Evolutionary conservation across 768 basidiomycete species (phyloP), one percentile per base, ranked within the genome.

Genomic region (Lentinula sp.): DNA sequence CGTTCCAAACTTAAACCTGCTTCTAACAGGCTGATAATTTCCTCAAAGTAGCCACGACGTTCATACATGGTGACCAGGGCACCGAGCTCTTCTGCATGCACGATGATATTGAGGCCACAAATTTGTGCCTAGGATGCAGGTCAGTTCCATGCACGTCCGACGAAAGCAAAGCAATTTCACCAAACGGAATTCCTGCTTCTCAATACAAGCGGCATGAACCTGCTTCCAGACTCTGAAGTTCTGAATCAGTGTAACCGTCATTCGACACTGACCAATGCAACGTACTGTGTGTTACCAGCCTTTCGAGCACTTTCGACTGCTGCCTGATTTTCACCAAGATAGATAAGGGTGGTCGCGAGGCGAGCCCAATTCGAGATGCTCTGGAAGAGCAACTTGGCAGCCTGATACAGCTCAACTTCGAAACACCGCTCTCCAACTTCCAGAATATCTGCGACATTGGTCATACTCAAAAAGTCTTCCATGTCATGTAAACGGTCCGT

Each of bases 331-430:
- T 99, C 96, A 43, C 93, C 93, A 46, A 99, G 84, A 76, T 99
- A 99, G 70, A 99, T 98, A 69, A 98, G 85, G 8, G 97, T 99
- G 1, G 97, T 99, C 0, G 97, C 97, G 63, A 99, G 79, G 62
- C 97, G 86, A 48, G 97, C 97, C 95, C 95, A 99, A 76, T 99
- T 99, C 1, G 94, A 96, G 68, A 99, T 99, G 75, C 94, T 95
- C 42, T 86, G 85, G 80, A 99, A 99, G 51, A 99, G 79, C 4
- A 99, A 74, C 77, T 96, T 97, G 36, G 96, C 91, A 52, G 97
- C 97, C 67, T 98, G 94, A 73, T 98, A 99, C 33, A 99, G 80
- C 70, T 94, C 93, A 63, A 98, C 97, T 69, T 98, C 93, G 78
- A 99, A 99, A 71, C 95, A 98, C 74, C 98, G 98, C 81, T 99